These are phyloP conservation scores for Mikania micrantha DNA, from an alignment of 129 eudicot species.

Conservation along the genomic window DNA sequence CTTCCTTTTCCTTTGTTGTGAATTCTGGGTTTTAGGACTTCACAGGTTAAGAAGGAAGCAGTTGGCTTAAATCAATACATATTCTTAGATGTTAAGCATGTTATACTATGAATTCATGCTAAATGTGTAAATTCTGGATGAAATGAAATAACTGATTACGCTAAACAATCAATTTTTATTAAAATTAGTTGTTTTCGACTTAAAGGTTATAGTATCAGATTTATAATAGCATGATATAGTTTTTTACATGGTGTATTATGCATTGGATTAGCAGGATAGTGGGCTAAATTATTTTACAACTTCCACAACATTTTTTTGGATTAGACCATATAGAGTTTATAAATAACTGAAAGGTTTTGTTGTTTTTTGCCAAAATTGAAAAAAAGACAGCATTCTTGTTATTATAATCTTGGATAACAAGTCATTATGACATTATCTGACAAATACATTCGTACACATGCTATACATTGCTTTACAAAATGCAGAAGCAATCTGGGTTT, in stretches of 20 bases:
- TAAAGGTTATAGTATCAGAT: neutral
- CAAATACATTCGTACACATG: neutral
- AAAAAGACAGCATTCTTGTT: neutral
- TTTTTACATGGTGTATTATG: neutral
- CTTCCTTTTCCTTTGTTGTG: neutral
- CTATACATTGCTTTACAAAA: neutral
- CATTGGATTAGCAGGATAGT: neutral
- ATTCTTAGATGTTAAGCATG: slow-evolving; percentile 4
- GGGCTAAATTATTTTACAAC: neutral
- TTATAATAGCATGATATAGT: neutral
- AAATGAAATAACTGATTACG: neutral
- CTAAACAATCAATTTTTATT: neutral
- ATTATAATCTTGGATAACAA: neutral
- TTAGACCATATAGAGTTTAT: neutral
- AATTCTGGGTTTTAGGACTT: neutral
- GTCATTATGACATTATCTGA: neutral
- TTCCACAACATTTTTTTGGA: neutral
- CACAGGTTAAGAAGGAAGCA: neutral
- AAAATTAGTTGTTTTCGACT: neutral
- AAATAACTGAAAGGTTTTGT: neutral
- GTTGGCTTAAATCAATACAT: neutral
- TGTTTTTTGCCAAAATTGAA: neutral
- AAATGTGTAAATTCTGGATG: too few species aligned
- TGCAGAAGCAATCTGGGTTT: neutral
- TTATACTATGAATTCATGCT: slow-evolving; percentile 1